Conservation (phyloP, 1,284 basidiomycete genomes). For the Leccinum subatratum region DNA sequence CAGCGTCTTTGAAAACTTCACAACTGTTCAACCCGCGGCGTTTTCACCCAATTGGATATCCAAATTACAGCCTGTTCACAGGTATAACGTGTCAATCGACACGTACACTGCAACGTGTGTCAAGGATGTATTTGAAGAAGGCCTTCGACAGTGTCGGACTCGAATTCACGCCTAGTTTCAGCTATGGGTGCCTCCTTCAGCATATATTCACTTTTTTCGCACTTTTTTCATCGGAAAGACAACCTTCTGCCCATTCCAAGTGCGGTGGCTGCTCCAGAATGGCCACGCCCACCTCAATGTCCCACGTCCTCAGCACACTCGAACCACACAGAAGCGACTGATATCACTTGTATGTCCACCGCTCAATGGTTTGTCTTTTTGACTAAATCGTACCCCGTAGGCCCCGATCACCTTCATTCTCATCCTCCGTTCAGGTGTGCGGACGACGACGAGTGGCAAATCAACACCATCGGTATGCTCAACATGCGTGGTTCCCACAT, state of each 20-base stretch:
- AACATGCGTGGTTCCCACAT: neutral
- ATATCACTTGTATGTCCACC: constrained; percentile 1
- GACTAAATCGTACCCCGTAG: neutral
- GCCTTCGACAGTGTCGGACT: neutral
- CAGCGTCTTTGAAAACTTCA: too few species aligned
- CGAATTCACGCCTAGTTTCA: neutral
- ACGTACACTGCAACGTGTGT: neutral
- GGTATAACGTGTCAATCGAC: neutral
- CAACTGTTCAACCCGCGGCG: neutral
- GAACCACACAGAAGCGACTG: neutral
- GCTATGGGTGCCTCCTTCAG: neutral
- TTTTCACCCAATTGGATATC: neutral
- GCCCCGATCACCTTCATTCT: neutral
- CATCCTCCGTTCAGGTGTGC: neutral
- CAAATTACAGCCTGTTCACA: neutral
- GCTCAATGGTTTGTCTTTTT: neutral
- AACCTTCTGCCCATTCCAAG: neutral
- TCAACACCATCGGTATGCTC: neutral
- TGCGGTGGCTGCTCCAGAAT: neutral
- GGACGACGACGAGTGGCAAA: neutral
- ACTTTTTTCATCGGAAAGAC: neutral
- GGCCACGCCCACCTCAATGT: neutral
- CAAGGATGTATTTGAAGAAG: neutral
- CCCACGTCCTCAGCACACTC: neutral
- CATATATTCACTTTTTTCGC: neutral